Percentiles rank a stretch among this genome's conserved stretches.
Conservation (phyloP, 441 rosid genomes). For the Gossypium aridum region DNA sequence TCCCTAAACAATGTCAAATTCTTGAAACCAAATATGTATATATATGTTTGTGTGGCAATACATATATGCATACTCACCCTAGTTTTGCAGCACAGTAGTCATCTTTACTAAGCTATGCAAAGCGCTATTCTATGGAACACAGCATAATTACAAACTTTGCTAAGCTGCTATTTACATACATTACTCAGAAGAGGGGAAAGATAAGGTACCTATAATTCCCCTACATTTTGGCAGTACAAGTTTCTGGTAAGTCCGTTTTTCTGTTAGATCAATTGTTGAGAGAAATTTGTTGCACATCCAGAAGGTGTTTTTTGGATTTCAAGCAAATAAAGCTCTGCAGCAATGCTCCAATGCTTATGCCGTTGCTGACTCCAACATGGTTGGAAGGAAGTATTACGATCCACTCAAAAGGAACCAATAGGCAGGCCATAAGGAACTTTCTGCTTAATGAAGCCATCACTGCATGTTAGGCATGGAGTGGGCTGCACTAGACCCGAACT, state of each 20-base stretch:
- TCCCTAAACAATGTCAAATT: background rate
- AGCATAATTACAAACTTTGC: background rate
- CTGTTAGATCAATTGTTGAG: background rate
- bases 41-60: background rate
- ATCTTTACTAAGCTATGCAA: background rate
- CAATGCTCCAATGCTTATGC: background rate
- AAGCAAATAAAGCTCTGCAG: background rate
- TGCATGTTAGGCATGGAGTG: slow-evolving; percentile 45
- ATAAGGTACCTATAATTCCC: background rate
- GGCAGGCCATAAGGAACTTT: slow-evolving; percentile 18
- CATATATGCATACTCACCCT: background rate
- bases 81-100: background rate
- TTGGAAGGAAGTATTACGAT: background rate
- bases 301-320: background rate
- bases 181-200: background rate
- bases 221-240: background rate
- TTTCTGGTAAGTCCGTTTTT: background rate
- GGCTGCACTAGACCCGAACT: slow-evolving; percentile 55
- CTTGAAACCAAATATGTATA: background rate
- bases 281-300: background rate
- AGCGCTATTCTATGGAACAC: background rate
- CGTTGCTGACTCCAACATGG: background rate
- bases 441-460: slow-evolving; percentile 39
- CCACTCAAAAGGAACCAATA: slow-evolving; percentile 28
- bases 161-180: background rate